These are phyloP conservation scores for Blastosporella zonata DNA, from an alignment of 1,284 basidiomycete genomes.

Conservation along the genomic window DNA sequence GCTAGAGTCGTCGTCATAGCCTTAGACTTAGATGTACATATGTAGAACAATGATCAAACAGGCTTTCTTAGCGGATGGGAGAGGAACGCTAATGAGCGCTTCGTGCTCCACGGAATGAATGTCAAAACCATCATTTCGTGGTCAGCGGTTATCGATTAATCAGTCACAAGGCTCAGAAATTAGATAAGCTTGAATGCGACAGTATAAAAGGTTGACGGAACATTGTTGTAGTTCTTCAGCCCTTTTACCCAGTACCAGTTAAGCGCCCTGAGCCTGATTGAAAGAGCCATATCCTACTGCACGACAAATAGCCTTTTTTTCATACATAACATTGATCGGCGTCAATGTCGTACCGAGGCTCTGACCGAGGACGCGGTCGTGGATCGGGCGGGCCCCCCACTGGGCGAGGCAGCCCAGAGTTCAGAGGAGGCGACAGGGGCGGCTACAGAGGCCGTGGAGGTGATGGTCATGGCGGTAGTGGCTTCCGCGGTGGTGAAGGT, in stretches of 20 bases:
- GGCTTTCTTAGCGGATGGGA: not conserved
- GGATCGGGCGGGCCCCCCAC: slow-evolving; percentile 27
- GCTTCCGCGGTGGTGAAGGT: slow-evolving; percentile 23
- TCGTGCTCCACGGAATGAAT: not conserved
- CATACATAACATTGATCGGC: not conserved
- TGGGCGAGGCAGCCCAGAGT: slow-evolving; percentile 27
- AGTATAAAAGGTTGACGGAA: not conserved
- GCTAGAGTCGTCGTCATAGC: slow-evolving; percentile 6
- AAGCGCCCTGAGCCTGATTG: slow-evolving; percentile 12
- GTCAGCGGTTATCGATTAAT: not conserved
- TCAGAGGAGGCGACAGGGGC: slow-evolving; percentile 22
- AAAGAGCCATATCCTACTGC: slow-evolving; percentile 9
- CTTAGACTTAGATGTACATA: not conserved
- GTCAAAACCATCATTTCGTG: not conserved
- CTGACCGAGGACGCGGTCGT: slow-evolving; percentile 30
- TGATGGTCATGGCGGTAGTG: slow-evolving; percentile 20
- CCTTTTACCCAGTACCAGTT: slow-evolving; percentile 18
- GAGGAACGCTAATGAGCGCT: not conserved
- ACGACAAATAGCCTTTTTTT: slow-evolving; percentile 1
- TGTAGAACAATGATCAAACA: not conserved
- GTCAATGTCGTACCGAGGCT: slow-evolving; percentile 30
- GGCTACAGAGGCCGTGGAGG: slow-evolving; percentile 18
- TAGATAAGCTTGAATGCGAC: not conserved
- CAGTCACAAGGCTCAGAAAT: not conserved
- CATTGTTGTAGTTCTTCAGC: slow-evolving; percentile 2